Percentiles rank a stretch among this genome's conserved stretches.
These are phyloP conservation scores for Acanthamoeba rhysodes DNA, from an alignment of 208 protist species.

Conservation along the genomic window DNA sequence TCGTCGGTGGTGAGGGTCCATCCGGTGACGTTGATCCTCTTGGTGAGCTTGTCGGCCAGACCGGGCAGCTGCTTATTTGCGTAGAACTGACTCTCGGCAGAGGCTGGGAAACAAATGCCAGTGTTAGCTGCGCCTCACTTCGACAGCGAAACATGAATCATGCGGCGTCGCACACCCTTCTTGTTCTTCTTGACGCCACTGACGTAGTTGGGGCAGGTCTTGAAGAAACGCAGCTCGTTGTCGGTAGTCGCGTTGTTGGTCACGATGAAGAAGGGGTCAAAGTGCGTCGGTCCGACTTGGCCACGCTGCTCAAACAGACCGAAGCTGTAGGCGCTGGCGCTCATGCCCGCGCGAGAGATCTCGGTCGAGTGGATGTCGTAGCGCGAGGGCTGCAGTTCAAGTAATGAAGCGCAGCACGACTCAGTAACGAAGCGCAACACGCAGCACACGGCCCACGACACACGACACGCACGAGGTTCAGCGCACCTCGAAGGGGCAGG, in stretches of 20 bases:
- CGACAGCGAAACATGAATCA: too few species aligned
- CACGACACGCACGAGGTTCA: not conserved
- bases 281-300: not conserved
- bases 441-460: not conserved
- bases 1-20: conserved; percentile 37
- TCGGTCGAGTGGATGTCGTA: conserved; percentile 34
- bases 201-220: conserved; percentile 29
- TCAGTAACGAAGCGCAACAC: not conserved
- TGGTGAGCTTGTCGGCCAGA: conserved; percentile 3
- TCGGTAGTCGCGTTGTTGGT: conserved; percentile 28
- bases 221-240: conserved; percentile 34
- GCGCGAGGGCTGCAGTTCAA: not conserved
- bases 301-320: conserved; percentile 23
- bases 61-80: not conserved
- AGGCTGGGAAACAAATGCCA: not conserved
- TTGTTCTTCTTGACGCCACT: conserved; percentile 12
- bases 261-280: conserved; percentile 22
- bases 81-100: not conserved
- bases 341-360: conserved; percentile 24
- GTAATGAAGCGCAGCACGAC: not conserved
- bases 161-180: not conserved
- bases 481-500: conserved; percentile 27
- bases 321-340: conserved; percentile 39
- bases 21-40: not conserved
- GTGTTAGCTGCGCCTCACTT: too few species aligned